Conservation (phyloP, 1,284 basidiomycete species). For the Exobasidium rhododendri region DNA sequence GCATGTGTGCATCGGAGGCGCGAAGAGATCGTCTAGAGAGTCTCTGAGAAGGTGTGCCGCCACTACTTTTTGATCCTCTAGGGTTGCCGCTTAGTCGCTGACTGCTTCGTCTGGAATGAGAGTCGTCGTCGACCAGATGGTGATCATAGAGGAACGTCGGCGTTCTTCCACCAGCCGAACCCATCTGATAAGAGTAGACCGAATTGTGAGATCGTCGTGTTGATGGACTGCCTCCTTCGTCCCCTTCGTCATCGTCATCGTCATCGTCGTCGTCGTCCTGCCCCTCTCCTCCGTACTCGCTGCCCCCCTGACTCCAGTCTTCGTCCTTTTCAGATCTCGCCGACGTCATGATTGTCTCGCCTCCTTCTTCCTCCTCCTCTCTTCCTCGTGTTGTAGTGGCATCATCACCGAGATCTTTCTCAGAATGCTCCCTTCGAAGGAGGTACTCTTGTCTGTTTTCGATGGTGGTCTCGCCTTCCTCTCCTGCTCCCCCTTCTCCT, state of each 20-base stretch:
- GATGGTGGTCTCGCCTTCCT: neutral
- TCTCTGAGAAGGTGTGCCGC: neutral
- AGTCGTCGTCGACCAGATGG: conserved; percentile 4
- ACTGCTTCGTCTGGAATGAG: neutral
- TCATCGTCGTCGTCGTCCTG: neutral
- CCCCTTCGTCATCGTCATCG: neutral
- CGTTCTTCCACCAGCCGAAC: neutral
- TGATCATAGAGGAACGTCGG: conserved; percentile 13
- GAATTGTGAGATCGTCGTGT: neutral
- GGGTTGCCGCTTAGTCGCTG: neutral
- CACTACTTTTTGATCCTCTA: neutral
- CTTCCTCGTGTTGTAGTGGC: conserved; percentile 4
- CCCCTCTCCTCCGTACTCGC: neutral
- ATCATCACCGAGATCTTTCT: neutral
- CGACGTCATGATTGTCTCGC: neutral
- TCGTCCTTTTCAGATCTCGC: conserved; percentile 9
- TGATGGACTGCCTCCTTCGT: neutral
- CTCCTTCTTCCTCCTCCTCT: too few relatives aligned
- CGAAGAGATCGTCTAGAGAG: neutral
- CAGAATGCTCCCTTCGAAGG: neutral
- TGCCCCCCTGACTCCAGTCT: conserved; percentile 12
- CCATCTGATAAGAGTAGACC: neutral
- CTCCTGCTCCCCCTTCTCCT: neutral
- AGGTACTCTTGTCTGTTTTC: too few relatives aligned
- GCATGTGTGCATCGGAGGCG: neutral